phyloP scores from a whole-genome alignment of 495 filamentous ascomycete genomes.

The Annulohypoxylon stygium region DNA sequence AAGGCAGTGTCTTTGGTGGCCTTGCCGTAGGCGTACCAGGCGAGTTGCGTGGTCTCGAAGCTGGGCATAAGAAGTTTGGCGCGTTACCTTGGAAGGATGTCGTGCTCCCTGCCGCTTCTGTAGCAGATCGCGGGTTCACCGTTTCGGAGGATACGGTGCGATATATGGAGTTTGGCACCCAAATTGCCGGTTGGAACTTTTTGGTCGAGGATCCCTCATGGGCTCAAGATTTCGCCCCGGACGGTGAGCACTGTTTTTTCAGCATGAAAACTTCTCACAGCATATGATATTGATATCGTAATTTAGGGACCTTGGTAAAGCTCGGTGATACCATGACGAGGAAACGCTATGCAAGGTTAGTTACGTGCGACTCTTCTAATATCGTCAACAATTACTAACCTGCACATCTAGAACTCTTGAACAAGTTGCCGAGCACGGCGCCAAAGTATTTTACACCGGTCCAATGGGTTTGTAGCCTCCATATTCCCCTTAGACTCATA shows the following conservation, averaged over 20 bases:
- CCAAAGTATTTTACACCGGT: slow-evolving; percentile 83
- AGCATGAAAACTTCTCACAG: background rate
- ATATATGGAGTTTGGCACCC: slow-evolving; percentile 69
- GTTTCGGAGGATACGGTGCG: slow-evolving; percentile 75
- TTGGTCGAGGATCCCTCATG: slow-evolving; percentile 78
- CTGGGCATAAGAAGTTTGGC: slow-evolving; percentile 72
- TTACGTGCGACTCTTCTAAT: background rate
- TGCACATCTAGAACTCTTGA: slow-evolving; percentile 69
- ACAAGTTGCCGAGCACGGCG: slow-evolving; percentile 75
- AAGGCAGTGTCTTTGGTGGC: slow-evolving; percentile 57
- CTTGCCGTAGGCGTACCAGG: slow-evolving; percentile 77
- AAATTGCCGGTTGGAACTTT: slow-evolving; percentile 64
- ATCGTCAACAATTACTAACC: slow-evolving; percentile 1
- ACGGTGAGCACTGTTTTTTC: slow-evolving; percentile 55
- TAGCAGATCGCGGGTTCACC: slow-evolving; percentile 79
- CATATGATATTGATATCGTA: slow-evolving; percentile 14
- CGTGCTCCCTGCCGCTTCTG: slow-evolving; percentile 76
- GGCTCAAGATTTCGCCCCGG: slow-evolving; percentile 90
- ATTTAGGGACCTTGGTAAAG: slow-evolving; percentile 63
- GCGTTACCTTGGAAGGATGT: slow-evolving; percentile 75
- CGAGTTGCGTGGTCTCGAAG: slow-evolving; percentile 81
- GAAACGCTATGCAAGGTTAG: slow-evolving; percentile 77
- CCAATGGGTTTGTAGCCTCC: slow-evolving; percentile 53
- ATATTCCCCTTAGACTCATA: background rate
- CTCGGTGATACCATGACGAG: slow-evolving; percentile 83